These are phyloP conservation scores for Lasiosphaeria miniovina DNA, from an alignment of 495 filamentous ascomycete genomes.

Conservation along the genomic window DNA sequence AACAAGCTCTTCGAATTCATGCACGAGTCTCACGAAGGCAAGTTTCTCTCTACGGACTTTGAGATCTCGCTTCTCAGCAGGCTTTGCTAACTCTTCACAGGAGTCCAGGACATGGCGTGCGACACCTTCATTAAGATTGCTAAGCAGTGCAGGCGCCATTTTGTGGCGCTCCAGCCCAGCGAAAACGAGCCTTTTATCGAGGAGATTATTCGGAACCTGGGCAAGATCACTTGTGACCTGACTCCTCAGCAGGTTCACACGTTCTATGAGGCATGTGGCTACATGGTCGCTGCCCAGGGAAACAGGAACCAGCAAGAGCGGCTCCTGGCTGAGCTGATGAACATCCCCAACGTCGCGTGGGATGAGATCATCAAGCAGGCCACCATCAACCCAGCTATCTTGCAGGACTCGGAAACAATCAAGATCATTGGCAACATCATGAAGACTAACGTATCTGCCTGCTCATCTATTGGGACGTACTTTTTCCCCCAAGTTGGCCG, in stretches of 20 bases:
- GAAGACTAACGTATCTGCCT: slow-evolving; percentile 99
- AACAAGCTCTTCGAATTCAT: slow-evolving; percentile 99
- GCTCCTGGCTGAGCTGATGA: slow-evolving; percentile 89
- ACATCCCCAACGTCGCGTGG: slow-evolving; percentile 89
- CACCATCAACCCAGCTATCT: slow-evolving; percentile 71
- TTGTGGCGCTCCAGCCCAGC: slow-evolving; percentile 91
- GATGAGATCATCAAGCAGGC: slow-evolving; percentile 86
- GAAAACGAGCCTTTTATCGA: slow-evolving; percentile 97
- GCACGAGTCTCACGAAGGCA: slow-evolving; percentile 98
- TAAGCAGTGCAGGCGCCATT: slow-evolving; percentile 95
- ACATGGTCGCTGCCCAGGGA: slow-evolving; percentile 98
- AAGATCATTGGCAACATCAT: slow-evolving; percentile 99
- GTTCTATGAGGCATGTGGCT: slow-evolving; percentile 98
- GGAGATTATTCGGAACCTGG: slow-evolving; percentile 92
- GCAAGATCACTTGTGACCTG: slow-evolving; percentile 91
- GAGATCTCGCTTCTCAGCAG: neutral
- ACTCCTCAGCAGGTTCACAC: slow-evolving; percentile 97
- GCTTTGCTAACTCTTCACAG: slow-evolving; percentile 36
- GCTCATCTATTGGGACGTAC: slow-evolving; percentile 90
- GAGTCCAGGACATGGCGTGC: slow-evolving; percentile 99
- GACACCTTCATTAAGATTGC: slow-evolving; percentile 99
- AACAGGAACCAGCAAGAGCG: slow-evolving; percentile 88
- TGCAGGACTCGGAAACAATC: slow-evolving; percentile 91
- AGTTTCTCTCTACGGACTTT: slow-evolving; percentile 15
- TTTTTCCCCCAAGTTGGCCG: slow-evolving; percentile 99